A percentile compares a stretch with the other conserved stretches of the same genome.
Evolutionary conservation across 2,329 filamentous ascomycete species (phyloP).

Genomic region (Zarea fungicola): DNA sequence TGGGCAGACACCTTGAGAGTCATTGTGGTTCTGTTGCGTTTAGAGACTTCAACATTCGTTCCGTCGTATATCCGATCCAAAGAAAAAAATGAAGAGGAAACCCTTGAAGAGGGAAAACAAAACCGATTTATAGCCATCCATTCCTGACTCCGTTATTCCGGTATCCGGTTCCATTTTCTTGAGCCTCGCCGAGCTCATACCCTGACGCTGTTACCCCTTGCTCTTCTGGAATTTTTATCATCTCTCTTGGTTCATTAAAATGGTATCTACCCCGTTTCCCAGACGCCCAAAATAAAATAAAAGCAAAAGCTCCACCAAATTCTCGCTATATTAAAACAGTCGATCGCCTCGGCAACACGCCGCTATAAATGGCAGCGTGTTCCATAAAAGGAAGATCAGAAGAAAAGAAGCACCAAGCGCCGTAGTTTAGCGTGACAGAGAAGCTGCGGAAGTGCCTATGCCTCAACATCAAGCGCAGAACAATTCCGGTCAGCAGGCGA

Average conservation of each 20-base stretch:
- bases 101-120: not conserved
- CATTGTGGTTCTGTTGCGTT: not conserved
- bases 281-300: slow-evolving; percentile 5
- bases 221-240: not conserved
- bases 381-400: not conserved
- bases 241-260: slow-evolving; percentile 3
- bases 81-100: not conserved
- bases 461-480: too few relatives aligned
- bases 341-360: not conserved
- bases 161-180: not conserved
- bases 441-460: too few relatives aligned
- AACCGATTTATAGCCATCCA: too few relatives aligned
- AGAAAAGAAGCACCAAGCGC: not conserved
- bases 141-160: slow-evolving; percentile 1
- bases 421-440: too few relatives aligned
- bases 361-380: not conserved
- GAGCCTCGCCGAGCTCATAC: slow-evolving; percentile 2
- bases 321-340: slow-evolving; percentile 10
- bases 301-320: not conserved
- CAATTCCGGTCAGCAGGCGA: too few relatives aligned
- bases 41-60: too few relatives aligned
- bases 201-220: not conserved
- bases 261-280: slow-evolving; percentile 4
- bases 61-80: too few relatives aligned
- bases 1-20: not conserved